Conservation (phyloP, 2,329 filamentous ascomycete species). For the Capronia americana region DNA sequence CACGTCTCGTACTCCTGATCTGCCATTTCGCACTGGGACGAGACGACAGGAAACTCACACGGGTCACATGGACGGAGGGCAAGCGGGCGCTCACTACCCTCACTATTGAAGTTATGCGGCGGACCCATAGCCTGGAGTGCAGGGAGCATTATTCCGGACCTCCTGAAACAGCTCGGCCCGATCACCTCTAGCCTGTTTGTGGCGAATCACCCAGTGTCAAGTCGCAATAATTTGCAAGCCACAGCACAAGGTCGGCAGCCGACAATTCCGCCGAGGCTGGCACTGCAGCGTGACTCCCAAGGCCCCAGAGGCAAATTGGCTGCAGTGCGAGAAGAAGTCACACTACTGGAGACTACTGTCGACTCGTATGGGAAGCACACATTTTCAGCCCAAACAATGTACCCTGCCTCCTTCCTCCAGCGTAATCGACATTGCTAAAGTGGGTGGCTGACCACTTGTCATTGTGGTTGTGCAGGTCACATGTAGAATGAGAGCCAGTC, state of each 20-base stretch:
- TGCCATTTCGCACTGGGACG: conserved; percentile 19
- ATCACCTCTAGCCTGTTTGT: conserved; percentile 24
- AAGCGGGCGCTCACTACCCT: conserved; percentile 18
- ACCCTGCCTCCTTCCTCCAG: neutral
- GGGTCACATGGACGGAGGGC: conserved; percentile 29
- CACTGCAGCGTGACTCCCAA: conserved; percentile 24
- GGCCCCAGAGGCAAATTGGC: conserved; percentile 28
- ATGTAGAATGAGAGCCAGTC: neutral
- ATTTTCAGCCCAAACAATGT: conserved; percentile 1
- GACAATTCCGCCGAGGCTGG: conserved; percentile 36
- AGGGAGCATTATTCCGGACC: conserved; percentile 5
- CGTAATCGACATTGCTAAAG: neutral
- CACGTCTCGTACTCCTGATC: conserved; percentile 22
- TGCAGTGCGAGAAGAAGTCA: conserved; percentile 15
- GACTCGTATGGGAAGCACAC: neutral
- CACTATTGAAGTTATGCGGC: conserved; percentile 27
- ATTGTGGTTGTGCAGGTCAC: neutral
- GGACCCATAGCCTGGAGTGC: conserved; percentile 25
- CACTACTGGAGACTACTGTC: conserved; percentile 3
- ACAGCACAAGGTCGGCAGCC: conserved; percentile 33
- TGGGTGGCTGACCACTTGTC: conserved; percentile 12
- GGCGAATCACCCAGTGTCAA: conserved; percentile 32
- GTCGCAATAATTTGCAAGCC: conserved; percentile 30
- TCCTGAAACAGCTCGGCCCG: conserved; percentile 34
- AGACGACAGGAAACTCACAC: conserved; percentile 3